phyloP scores from a whole-genome alignment of 2,329 filamentous ascomycete genomes.

The Apiospora saccharicola region DNA sequence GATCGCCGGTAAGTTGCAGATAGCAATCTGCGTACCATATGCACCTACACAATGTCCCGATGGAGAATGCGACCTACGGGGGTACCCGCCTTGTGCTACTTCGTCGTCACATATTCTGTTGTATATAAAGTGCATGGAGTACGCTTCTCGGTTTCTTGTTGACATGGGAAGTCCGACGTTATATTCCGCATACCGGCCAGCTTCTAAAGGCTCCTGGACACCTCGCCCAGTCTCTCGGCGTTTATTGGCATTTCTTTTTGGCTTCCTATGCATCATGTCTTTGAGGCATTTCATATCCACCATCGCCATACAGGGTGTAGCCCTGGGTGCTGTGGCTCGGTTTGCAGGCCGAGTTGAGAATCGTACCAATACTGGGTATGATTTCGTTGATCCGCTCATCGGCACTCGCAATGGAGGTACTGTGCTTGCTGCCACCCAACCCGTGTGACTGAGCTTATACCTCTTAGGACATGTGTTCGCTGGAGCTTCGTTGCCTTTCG shows the following conservation, averaged over 20 bases:
- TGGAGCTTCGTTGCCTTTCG: constrained; percentile 44
- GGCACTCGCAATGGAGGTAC: constrained; percentile 44
- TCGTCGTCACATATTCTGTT: background rate
- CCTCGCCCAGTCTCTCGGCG: background rate
- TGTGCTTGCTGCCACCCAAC: constrained; percentile 2
- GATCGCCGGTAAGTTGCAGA: background rate
- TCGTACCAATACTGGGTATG: constrained; percentile 31
- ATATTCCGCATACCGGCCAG: background rate
- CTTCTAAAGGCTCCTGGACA: background rate
- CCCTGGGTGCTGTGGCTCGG: background rate
- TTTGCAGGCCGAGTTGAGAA: background rate
- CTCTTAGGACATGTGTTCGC: constrained; percentile 45
- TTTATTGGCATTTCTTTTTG: background rate
- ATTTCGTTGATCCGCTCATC: constrained; percentile 44
- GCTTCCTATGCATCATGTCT: background rate
- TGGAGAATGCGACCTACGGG: background rate
- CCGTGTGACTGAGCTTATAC: constrained; percentile 28
- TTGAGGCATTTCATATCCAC: background rate
- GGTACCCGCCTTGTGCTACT: background rate
- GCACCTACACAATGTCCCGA: background rate
- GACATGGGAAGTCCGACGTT: background rate
- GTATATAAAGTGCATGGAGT: background rate
- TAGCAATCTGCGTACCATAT: background rate
- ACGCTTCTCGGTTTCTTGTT: background rate
- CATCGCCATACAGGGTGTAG: background rate